A percentile compares a stretch with the other conserved stretches of the same genome.
Conservation (phyloP, 78 protist genomes). For the Speleostelium caveatum region DNA sequence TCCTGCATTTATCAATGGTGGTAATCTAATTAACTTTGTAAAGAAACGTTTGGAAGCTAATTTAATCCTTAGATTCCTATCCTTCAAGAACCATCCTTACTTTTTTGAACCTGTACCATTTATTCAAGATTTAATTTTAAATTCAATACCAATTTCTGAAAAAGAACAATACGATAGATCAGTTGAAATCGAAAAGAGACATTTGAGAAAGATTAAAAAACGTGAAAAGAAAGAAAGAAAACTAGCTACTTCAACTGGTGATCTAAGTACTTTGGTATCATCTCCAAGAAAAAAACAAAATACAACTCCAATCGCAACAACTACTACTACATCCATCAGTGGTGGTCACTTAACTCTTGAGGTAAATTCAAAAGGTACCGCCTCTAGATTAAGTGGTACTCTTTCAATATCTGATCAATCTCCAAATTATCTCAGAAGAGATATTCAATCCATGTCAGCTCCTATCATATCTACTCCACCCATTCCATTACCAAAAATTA, state of each 20-base stretch:
- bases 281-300: no score
- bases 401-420: no score
- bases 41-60: conserved; percentile 73
- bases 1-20: conserved; percentile 8
- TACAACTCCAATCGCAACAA: neutral
- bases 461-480: no score
- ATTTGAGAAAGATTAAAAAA: conserved; percentile 50
- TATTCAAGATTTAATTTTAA: conserved; percentile 46
- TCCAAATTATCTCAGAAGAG: no score
- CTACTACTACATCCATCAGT: neutral
- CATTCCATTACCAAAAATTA: no score
- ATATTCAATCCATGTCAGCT: no score
- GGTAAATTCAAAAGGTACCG: neutral
- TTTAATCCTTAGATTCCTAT: conserved; percentile 5
- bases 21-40: conserved; percentile 52
- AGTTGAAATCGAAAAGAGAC: conserved; percentile 66
- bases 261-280: conserved; percentile 11
- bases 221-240: conserved; percentile 38
- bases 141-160: conserved; percentile 24
- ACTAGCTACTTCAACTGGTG: conserved; percentile 25
- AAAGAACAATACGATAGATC: conserved; percentile 46
- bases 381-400: neutral
- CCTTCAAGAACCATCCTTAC: conserved; percentile 24
- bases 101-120: conserved; percentile 72
- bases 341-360: neutral